Conservation (phyloP, 805 yeast genomes). For the Lachancea kluyveri region DNA sequence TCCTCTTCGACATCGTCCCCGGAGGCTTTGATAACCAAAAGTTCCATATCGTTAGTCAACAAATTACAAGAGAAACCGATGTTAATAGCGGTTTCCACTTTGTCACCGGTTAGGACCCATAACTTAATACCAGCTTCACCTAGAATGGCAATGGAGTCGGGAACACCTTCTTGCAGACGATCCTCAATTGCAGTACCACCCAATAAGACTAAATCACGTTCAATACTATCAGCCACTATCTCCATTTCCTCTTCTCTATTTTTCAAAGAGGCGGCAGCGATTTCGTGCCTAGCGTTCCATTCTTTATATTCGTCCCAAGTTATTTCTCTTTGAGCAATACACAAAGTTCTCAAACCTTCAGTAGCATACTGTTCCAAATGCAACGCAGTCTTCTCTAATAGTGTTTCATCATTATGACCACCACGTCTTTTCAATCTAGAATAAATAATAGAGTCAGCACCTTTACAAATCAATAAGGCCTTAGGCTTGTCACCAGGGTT, state of each 20-base stretch:
- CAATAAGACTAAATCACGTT: conserved; percentile 53
- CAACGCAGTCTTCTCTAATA: conserved; percentile 59
- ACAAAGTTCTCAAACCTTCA: conserved; percentile 77
- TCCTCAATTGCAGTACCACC: conserved; percentile 90
- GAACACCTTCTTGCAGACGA: conserved; percentile 80
- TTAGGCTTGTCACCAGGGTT: conserved; percentile 43
- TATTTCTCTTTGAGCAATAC: conserved; percentile 68
- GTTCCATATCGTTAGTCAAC: conserved; percentile 68
- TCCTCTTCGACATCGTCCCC: conserved; percentile 48
- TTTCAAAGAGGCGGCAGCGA: conserved; percentile 58
- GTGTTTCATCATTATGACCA: conserved; percentile 36
- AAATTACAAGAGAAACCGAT: conserved; percentile 83
- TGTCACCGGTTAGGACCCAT: conserved; percentile 86
- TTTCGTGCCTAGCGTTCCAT: conserved; percentile 59
- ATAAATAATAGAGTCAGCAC: conserved; percentile 79
- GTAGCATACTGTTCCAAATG: conserved; percentile 76
- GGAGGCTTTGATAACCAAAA: conserved; percentile 46
- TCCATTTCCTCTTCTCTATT: conserved; percentile 70
- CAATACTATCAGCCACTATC: conserved; percentile 67
- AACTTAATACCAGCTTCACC: conserved; percentile 75
- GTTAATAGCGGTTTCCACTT: conserved; percentile 84
- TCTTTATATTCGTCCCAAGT: conserved; percentile 53
- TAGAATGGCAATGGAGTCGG: conserved; percentile 65
- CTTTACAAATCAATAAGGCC: conserved; percentile 69
- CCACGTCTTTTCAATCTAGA: conserved; percentile 45